Evolutionary conservation across 2,329 filamentous ascomycete genomes (phyloP), one percentile per base, ranked within the genome.

Genomic region (Arthrobotrys pseudoclavata): DNA sequence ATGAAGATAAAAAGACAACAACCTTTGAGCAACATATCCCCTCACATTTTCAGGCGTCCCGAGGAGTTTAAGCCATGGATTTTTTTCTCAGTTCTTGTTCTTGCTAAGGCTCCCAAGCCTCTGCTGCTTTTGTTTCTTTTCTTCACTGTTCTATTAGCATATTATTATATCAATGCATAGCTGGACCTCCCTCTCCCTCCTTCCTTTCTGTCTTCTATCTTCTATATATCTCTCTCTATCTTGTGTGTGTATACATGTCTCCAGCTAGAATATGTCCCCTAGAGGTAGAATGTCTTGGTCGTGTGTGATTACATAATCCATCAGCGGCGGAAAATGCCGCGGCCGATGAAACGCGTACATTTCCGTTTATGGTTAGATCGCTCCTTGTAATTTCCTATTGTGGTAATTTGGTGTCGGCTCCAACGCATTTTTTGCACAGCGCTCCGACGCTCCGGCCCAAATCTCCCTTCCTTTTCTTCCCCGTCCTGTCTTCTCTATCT

Each of bases 31-130:
- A 48, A 40, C 48, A 68, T 62, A 63, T 76, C 48, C 57, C 31
- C 53, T 61, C 47, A 68, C 67, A 77, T 77, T 77, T 71, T 77
- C 74, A 71, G 74, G 74, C 74, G 74, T 77, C 74, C 34, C 50
- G 29, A 71, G 74, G 74, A 71, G 67, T 71, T 69, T 47, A 60
- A 29, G 34, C 48, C 26, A 34, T 57, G 48, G 40, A 61, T 67
- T 60, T 29, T 42, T 24, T 45, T 47, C 47, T 37, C 37, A 40
- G 5, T 15, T 20, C 5, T 18, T 68, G 20, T 47, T 45, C 20
- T 22, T 61, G 4, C 20, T 20, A 57, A 61, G 34, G 9, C 24
- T 61, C 15, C 24, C 26, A 55, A 18, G 26, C 20, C 22, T 37
- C 12, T 24, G 12, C 20, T 40, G 18, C 26, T 50, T 42, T 50